Evolutionary conservation across 371 early-diverging fungal species (phyloP), one percentile per base, ranked within the genome.

Genomic region (Apophysomyces sp.): DNA sequence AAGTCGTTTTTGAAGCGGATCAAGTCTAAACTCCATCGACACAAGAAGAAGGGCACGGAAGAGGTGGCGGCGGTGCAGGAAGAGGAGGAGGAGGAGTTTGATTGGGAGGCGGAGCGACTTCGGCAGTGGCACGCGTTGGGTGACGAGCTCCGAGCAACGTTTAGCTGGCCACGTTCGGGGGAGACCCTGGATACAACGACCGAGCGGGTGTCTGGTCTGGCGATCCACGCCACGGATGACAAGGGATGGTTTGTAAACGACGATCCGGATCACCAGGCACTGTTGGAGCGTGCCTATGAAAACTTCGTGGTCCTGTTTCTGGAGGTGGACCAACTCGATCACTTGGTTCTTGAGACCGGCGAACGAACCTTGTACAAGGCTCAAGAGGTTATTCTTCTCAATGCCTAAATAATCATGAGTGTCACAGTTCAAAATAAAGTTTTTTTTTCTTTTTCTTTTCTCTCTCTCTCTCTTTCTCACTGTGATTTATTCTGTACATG

Each of bases 31-130:
- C 49, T 44, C 21, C 49, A 44, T 11, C 49, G 49, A 44, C 49
- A 44, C 21, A 44, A 44, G 49, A 44, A 44, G 21, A 44, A 37
- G n/a, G 37, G n/a, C n/a, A 37, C 2, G 37, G 37, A 13, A n/a
- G 15, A 37, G 11, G 37, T 37, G n/a, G 37, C 37, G 11, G 37
- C 49, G 49, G 24, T 18, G 24, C 21, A 44, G 11, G 49, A 44
- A 21, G 40, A 40, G 16, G 55, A 63, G 54, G 58, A 72, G 41
- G 67, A 63, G 37, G 63, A 58, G 36, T 68, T 77, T 28, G 71
- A 61, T 52, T 77, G 77, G 77, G 67, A 77, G 53, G 62, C 63
- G 11, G 73, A 77, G 55, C 56, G 73, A 28, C 58, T 60, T 15
- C 66, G 66, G 32, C 65, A 68, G 18, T 77, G 68, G 65, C 39